phyloP scores from a whole-genome alignment of 2,329 filamentous ascomycete genomes.

The Fusarium oligoseptatum region DNA sequence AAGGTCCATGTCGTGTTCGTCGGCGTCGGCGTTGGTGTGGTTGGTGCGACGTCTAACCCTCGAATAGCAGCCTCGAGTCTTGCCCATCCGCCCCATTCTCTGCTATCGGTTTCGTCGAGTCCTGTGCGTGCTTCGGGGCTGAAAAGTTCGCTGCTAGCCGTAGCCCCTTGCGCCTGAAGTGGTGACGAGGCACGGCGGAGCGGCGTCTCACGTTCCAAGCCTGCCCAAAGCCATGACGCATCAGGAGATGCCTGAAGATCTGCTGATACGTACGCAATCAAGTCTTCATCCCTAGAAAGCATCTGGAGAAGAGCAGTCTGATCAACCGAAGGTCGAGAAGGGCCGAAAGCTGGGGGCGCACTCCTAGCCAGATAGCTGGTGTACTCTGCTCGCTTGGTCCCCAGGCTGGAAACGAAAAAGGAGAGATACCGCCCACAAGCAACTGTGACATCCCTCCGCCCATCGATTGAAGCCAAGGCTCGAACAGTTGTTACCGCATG shows the following conservation, averaged over 20 bases:
- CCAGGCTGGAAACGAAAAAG: conserved; percentile 81
- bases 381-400: conserved; percentile 66
- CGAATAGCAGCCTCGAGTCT: conserved; percentile 69
- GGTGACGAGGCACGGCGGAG: conserved; percentile 41
- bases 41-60: conserved; percentile 45
- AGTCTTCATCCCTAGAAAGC: conserved; percentile 79
- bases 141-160: conserved; percentile 55
- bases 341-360: conserved; percentile 50
- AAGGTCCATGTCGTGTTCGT: conserved; percentile 52
- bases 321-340: conserved; percentile 49
- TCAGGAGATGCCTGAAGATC: conserved; percentile 87
- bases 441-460: conserved; percentile 78
- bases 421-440: conserved; percentile 85
- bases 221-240: conserved; percentile 86
- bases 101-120: conserved; percentile 67
- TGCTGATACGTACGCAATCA: conserved; percentile 86
- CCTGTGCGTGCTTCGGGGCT: conserved; percentile 64
- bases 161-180: conserved; percentile 32
- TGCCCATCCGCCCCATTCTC: conserved; percentile 86
- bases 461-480: conserved; percentile 77
- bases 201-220: conserved; percentile 64
- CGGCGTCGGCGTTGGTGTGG: conserved; percentile 49
- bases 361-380: conserved; percentile 54
- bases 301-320: conserved; percentile 50
- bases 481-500: conserved; percentile 80